Conservation (phyloP, 2,329 filamentous ascomycete genomes). For the Tolypocladium guangdongense region DNA sequence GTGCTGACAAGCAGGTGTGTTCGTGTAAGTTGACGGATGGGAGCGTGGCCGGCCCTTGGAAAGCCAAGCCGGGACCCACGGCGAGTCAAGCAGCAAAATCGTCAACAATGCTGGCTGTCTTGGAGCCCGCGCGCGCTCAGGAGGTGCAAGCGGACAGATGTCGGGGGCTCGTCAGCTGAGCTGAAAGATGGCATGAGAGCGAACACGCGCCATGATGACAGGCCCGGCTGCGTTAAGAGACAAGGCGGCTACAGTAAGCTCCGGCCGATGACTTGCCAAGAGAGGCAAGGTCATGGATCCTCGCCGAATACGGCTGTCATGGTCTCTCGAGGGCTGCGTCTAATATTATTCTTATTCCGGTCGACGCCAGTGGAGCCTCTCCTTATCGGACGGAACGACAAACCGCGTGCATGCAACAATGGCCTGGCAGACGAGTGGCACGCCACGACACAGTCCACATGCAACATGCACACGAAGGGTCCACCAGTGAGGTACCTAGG, state of each 20-base stretch:
- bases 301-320: too few species aligned
- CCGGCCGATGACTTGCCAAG: neutral
- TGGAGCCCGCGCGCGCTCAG: neutral
- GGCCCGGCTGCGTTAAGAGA: neutral
- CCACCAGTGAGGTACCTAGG: too few species aligned
- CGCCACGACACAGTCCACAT: too few species aligned
- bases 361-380: neutral
- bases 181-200: neutral
- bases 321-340: neutral
- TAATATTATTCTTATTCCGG: neutral
- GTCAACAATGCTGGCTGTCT: neutral
- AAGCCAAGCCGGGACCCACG: neutral
- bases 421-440: neutral
- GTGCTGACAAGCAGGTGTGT: neutral
- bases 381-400: neutral
- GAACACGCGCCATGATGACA: neutral
- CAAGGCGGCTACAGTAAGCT: neutral
- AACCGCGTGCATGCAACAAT: neutral
- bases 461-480: too few species aligned
- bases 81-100: neutral
- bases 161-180: neutral
- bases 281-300: neutral
- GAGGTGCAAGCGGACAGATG: neutral
- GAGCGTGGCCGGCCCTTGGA: neutral
- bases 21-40: neutral